phyloP scores from a whole-genome alignment of 23 red algal species.

The Gracilaria gracilis region DNA sequence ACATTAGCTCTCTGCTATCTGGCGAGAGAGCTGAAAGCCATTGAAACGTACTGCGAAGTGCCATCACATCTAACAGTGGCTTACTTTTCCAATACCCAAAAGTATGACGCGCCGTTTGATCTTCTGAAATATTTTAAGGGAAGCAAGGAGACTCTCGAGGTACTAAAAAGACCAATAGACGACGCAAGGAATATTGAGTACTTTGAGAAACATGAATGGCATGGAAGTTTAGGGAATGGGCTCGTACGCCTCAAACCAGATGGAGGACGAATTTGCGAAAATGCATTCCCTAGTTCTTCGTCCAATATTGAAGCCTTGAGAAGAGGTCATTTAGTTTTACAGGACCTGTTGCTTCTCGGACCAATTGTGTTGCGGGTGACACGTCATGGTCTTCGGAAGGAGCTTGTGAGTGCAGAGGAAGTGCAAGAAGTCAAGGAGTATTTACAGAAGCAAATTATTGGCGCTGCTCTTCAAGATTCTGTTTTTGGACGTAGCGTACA shows the following conservation, averaged over 20 bases:
- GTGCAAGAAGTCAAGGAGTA: neutral
- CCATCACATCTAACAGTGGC: neutral
- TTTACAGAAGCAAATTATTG: neutral
- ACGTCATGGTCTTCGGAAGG: neutral
- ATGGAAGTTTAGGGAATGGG: neutral
- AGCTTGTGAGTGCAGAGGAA: neutral
- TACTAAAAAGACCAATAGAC: neutral
- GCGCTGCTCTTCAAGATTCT: neutral
- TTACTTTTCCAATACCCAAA: neutral
- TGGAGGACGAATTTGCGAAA: neutral
- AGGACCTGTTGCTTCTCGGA: neutral
- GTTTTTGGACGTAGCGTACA: neutral
- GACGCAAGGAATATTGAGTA: neutral
- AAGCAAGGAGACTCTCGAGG: neutral
- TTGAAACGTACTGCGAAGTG: neutral
- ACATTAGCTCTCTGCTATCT: neutral
- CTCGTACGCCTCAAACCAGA: neutral
- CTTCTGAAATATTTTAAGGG: neutral
- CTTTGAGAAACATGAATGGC: neutral
- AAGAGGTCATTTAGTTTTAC: neutral
- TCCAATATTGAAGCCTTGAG: neutral
- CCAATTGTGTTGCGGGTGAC: neutral
- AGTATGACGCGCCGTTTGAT: neutral
- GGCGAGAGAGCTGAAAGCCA: neutral
- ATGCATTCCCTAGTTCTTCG: neutral